phyloP scores from a whole-genome alignment of 2,329 filamentous ascomycete species.

The Trichocomaceae sp. region DNA sequence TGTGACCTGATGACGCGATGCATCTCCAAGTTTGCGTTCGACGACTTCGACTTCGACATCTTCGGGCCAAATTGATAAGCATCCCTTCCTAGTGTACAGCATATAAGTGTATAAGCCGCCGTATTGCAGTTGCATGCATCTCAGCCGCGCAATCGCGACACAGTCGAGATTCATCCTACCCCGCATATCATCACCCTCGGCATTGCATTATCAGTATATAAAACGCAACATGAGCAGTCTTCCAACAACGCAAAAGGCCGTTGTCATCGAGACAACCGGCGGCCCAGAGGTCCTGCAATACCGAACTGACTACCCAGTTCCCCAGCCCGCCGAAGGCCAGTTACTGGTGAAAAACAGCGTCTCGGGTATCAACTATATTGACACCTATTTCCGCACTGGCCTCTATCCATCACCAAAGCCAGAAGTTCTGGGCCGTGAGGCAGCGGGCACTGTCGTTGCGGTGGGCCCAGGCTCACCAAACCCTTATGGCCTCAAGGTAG shows the following conservation, averaged over 20 bases:
- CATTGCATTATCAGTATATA: not conserved
- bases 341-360: slow-evolving; percentile 75
- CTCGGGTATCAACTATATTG: slow-evolving; percentile 81
- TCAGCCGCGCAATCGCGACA: slow-evolving; percentile 4
- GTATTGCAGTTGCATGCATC: slow-evolving; percentile 1
- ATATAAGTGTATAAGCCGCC: not conserved
- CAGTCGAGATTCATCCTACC: slow-evolving; percentile 5
- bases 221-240: slow-evolving; percentile 29
- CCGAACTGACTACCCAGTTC: slow-evolving; percentile 64
- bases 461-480: slow-evolving; percentile 45
- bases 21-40: not conserved
- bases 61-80: too few species aligned
- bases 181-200: not conserved
- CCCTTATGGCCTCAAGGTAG: slow-evolving; percentile 52
- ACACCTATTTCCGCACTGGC: slow-evolving; percentile 83
- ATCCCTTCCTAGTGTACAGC: not conserved
- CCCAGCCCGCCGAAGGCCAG: slow-evolving; percentile 60
- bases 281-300: slow-evolving; percentile 66
- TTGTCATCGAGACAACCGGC: slow-evolving; percentile 66
- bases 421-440: slow-evolving; percentile 73
- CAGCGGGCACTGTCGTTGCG: slow-evolving; percentile 62
- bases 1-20: not conserved
- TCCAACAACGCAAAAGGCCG: slow-evolving; percentile 64
- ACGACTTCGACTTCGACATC: not conserved
- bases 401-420: slow-evolving; percentile 69